phyloP scores from a whole-genome alignment of 2,329 filamentous ascomycete genomes.

The Fusarium chlamydosporum region DNA sequence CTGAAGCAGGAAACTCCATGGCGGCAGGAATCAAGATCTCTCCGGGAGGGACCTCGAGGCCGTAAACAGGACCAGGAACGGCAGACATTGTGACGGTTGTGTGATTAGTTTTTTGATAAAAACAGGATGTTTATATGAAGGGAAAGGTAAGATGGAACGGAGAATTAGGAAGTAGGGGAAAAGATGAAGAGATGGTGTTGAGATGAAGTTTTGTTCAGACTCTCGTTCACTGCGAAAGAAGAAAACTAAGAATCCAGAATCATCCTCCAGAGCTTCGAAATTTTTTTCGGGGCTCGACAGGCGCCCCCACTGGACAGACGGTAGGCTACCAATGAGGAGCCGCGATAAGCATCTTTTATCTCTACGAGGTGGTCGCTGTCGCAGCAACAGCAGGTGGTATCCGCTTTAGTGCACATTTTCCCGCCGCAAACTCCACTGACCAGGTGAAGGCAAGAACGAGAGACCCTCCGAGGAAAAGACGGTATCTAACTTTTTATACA shows the following conservation, averaged over 20 bases:
- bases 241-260: conserved; percentile 45
- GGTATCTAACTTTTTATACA: conserved; percentile 15
- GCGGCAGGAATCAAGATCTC: conserved; percentile 85
- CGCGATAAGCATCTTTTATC: conserved; percentile 55
- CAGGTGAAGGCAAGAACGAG: conserved; percentile 5
- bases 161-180: conserved; percentile 22
- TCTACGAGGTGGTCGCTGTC: conserved; percentile 50
- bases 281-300: conserved; percentile 53
- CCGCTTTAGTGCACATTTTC: conserved; percentile 48
- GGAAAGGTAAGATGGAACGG: conserved; percentile 15
- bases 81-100: conserved; percentile 65
- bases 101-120: conserved; percentile 9
- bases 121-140: conserved; percentile 11
- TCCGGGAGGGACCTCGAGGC: conserved; percentile 89
- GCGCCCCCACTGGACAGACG: conserved; percentile 38
- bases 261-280: conserved; percentile 52
- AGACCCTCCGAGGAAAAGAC: conserved; percentile 21
- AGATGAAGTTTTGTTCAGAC: conserved; percentile 33
- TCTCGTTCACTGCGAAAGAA: conserved; percentile 42
- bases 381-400: conserved; percentile 51
- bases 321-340: conserved; percentile 46
- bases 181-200: conserved; percentile 38
- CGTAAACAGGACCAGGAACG: conserved; percentile 84
- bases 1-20: conserved; percentile 84
- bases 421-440: conserved; percentile 32